phyloP scores from a whole-genome alignment of 352 stramenopile genomes.

The Pythium aphanidermatum region DNA sequence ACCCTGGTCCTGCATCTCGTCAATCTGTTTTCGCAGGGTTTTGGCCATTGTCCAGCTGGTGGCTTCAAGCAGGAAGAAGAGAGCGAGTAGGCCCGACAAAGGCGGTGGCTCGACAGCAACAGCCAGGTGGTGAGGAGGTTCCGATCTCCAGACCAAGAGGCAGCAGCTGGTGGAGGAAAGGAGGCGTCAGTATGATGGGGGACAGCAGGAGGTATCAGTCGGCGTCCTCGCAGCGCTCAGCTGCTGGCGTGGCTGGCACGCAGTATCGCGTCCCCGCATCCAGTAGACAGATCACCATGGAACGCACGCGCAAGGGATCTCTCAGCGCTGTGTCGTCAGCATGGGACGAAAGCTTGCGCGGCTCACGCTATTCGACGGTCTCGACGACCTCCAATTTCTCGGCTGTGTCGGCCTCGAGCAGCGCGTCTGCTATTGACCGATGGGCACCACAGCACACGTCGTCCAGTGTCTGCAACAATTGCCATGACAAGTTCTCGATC shows the following conservation, averaged over 20 bases:
- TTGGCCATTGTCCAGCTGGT: neutral
- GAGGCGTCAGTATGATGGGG: neutral
- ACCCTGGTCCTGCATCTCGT: too few species aligned
- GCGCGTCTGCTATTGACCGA: constrained; percentile 32
- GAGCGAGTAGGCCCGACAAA: neutral
- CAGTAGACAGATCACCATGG: constrained; percentile 6
- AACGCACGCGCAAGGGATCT: constrained; percentile 19
- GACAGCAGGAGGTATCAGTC: neutral
- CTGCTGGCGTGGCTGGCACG: neutral
- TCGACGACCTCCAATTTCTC: constrained; percentile 28
- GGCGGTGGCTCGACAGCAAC: too few species aligned
- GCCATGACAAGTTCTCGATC: constrained; percentile 76
- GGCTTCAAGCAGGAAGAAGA: constrained; percentile 4
- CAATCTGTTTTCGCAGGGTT: neutral
- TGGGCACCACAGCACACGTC: constrained; percentile 68
- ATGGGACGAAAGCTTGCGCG: constrained; percentile 46
- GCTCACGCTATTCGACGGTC: constrained; percentile 53
- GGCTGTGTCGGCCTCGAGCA: constrained; percentile 16
- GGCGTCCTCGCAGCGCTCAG: neutral
- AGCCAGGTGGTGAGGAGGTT: too few species aligned
- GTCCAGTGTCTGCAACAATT: constrained; percentile 68
- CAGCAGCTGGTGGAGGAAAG: neutral
- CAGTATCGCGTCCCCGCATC: neutral
- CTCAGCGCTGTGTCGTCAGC: constrained; percentile 15
- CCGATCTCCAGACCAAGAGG: too few species aligned